Percentiles rank a stretch among this genome's conserved stretches.
These are phyloP conservation scores for Lentithecium fluviatile DNA, from an alignment of 495 filamentous ascomycete genomes.

Conservation along the genomic window DNA sequence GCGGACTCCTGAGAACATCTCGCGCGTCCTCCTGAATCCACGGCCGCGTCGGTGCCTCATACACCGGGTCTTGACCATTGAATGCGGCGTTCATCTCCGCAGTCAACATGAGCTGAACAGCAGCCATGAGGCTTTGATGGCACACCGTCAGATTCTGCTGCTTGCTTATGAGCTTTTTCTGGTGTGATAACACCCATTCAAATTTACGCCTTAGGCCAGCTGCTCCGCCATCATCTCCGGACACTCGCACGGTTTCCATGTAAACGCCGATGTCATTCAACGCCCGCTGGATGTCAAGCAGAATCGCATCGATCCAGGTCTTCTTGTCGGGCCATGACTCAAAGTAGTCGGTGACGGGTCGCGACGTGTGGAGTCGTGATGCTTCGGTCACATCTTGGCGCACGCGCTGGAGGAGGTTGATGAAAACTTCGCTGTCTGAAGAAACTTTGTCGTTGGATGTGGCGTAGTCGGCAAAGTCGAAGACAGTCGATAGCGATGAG, in stretches of 20 bases:
- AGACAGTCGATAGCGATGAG: constrained; percentile 34
- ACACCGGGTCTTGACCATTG: background rate
- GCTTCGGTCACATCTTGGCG: constrained; percentile 36
- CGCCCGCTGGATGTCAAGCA: constrained; percentile 32
- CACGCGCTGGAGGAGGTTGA: constrained; percentile 36
- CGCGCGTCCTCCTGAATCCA: constrained; percentile 8
- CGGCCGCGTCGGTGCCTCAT: constrained; percentile 13
- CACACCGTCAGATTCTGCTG: constrained; percentile 30
- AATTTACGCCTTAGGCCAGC: constrained; percentile 31
- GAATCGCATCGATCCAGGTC: constrained; percentile 30
- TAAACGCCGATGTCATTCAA: constrained; percentile 40
- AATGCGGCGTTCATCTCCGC: constrained; percentile 15
- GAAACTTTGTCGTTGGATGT: constrained; percentile 27
- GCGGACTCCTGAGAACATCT: constrained; percentile 17
- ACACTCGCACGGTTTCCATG: constrained; percentile 33
- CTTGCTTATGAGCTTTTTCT: constrained; percentile 34
- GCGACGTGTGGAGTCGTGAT: constrained; percentile 26
- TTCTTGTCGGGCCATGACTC: constrained; percentile 23
- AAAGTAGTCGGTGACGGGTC: constrained; percentile 18
- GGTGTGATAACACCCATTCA: constrained; percentile 38
- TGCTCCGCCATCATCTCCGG: constrained; percentile 29
- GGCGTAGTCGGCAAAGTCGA: constrained; percentile 37
- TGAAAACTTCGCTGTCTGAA: constrained; percentile 36
- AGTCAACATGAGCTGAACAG: constrained; percentile 24
- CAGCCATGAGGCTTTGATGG: constrained; percentile 37